Conservation (phyloP, 2,329 filamentous ascomycete species). For the Chrysoporthe puriensis region DNA sequence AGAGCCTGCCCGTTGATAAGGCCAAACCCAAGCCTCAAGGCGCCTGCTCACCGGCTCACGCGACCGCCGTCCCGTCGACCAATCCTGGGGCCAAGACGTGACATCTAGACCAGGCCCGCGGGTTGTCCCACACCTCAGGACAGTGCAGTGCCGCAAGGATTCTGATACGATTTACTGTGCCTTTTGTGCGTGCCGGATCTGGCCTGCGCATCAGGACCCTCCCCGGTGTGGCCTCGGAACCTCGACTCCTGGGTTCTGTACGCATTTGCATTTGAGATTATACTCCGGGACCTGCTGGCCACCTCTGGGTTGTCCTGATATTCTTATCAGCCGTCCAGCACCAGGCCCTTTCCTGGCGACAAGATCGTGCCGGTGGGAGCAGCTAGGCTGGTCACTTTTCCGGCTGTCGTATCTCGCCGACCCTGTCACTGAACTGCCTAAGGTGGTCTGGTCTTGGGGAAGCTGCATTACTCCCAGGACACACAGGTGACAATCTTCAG, state of each 20-base stretch:
- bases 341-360: neutral
- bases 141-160: neutral
- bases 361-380: constrained; percentile 6
- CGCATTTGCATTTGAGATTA: neutral
- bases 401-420: constrained; percentile 27
- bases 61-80: neutral
- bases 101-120: neutral
- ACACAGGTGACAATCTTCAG: constrained; percentile 15
- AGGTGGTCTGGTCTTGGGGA: constrained; percentile 22
- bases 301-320: neutral
- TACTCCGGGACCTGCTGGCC: too few relatives aligned
- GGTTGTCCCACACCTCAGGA: neutral
- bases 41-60: neutral
- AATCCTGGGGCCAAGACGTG: neutral
- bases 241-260: too few relatives aligned
- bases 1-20: constrained; percentile 18
- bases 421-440: constrained; percentile 27
- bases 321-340: constrained; percentile 20
- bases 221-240: neutral
- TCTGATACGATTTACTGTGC: constrained; percentile 1
- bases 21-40: neutral
- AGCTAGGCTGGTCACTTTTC: constrained; percentile 8
- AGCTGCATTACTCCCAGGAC: constrained; percentile 15
- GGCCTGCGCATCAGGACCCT: neutral
- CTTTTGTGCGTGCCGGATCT: neutral